These are phyloP conservation scores for Verticillium albo-atrum DNA, from an alignment of 2,329 filamentous ascomycete species.

Conservation along the genomic window DNA sequence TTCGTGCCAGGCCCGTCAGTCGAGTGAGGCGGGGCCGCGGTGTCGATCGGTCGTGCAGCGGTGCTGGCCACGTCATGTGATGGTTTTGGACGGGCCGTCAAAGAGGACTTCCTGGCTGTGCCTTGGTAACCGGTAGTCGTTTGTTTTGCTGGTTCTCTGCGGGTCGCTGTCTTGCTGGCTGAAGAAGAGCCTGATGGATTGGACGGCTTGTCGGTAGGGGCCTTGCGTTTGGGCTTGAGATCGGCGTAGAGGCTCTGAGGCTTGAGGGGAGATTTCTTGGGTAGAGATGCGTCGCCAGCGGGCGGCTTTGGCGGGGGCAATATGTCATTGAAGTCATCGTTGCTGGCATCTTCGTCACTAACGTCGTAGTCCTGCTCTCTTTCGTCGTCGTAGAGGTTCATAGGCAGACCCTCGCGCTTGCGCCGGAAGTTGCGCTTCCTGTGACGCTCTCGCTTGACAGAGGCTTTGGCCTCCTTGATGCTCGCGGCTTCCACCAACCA, in stretches of 20 bases:
- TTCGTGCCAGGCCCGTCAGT: background rate
- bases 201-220: constrained; percentile 1
- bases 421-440: constrained; percentile 7
- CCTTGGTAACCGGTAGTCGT: constrained; percentile 23
- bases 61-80: background rate
- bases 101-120: constrained; percentile 23
- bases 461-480: constrained; percentile 8
- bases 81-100: background rate
- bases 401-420: constrained; percentile 3
- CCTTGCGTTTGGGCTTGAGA: background rate
- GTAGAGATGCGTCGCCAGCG: background rate
- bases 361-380: constrained; percentile 7
- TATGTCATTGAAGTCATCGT: constrained; percentile 8
- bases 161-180: background rate
- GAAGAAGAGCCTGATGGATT: background rate
- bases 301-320: constrained; percentile 7
- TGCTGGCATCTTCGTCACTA: constrained; percentile 3
- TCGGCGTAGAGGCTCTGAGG: background rate
- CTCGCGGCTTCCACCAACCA: constrained; percentile 1
- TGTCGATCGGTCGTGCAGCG: constrained; percentile 19
- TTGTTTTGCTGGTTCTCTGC: background rate
- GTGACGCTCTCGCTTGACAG: constrained; percentile 2
- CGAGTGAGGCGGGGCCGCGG: constrained; percentile 4
- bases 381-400: constrained; percentile 9
- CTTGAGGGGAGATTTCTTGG: background rate